These are phyloP conservation scores for Coemansia sp. DNA, from an alignment of 192 early-diverging fungal species.

Conservation along the genomic window DNA sequence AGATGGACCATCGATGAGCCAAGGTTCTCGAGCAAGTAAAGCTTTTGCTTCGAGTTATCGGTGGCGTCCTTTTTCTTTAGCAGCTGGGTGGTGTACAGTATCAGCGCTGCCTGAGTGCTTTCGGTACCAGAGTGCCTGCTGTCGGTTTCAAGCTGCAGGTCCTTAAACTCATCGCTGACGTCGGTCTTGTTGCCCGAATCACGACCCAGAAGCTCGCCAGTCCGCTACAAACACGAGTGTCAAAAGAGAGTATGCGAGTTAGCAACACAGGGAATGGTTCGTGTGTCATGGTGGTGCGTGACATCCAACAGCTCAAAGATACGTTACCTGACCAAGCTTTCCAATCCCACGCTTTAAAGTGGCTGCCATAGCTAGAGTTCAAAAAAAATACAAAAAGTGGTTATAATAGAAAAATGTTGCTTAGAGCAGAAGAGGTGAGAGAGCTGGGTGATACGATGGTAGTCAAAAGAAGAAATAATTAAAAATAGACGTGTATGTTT, in stretches of 20 bases:
- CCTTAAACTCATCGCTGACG: conserved; percentile 81
- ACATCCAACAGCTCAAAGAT: not conserved
- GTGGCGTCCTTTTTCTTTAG: conserved; percentile 71
- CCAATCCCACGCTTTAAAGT: conserved; percentile 66
- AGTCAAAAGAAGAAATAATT: conserved; percentile 2
- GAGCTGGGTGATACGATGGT: not conserved
- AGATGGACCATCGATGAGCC: conserved; percentile 63
- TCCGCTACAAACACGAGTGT: conserved; percentile 41
- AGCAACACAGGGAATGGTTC: not conserved
- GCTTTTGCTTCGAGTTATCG: conserved; percentile 66
- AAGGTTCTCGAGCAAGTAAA: conserved; percentile 65
- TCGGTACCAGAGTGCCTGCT: conserved; percentile 65
- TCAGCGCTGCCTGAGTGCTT: conserved; percentile 61
- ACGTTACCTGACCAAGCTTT: conserved; percentile 67
- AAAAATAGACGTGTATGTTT: not conserved
- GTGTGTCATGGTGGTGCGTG: not conserved
- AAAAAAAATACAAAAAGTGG: conserved; percentile 4
- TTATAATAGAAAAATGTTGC: conserved; percentile 7
- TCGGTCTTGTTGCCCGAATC: conserved; percentile 64
- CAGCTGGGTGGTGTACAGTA: conserved; percentile 54
- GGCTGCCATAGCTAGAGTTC: conserved; percentile 31
- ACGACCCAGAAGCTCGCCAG: conserved; percentile 79
- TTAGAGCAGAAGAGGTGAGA: conserved; percentile 4
- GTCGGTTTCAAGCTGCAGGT: conserved; percentile 76
- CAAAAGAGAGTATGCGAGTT: not conserved